Base-by-base conservation (phyloP, 2,329 filamentous ascomycete species). In the Cadophora sp. region DNA sequence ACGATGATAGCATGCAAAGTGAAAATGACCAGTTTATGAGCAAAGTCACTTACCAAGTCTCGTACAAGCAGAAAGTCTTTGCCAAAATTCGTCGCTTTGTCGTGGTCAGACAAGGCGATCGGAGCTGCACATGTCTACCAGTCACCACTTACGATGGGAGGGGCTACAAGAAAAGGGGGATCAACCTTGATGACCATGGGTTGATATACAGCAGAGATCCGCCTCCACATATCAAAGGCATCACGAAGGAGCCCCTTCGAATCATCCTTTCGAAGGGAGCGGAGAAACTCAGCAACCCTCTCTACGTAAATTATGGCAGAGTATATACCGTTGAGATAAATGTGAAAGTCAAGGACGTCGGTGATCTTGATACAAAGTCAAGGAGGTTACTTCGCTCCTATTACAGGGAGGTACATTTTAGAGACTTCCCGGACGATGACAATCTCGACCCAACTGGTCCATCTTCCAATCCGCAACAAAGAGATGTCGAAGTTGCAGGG, bases 291-390 rank as follows among this genome's bases (percentile, higher is more conserved):
- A 53, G 50, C 19, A 69, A 73, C 8, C 67, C 66, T 6, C 73
- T 71, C 2, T 64, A 71, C 3, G 66, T 75, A 31, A 73, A 75
- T 60, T 75, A 75, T 56, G 69, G 64, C 1, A 65, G 67, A 53
- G 53, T 68, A 0, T 74, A 74, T 46, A 72, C 67, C 8, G 70
- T 74, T 0, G 73, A 75, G 46, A 63, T 66, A 1, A 72, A 75
- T 50, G 71, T 74, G n/a, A 75, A 74, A 46, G 73, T 75, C 37
- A 70, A 65, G 43, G 72, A 76, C 24, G 62, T 75, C 29, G 75
- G 75, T 0, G 43, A 50, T 14, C 64, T 76, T 9, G 69, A 75
- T 56, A 27, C 26, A 5, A 56, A 69, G 4, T 74, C 73, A 7
- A 61, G 55, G 40, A 66, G 43, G 22, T 51, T 63, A 46, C 70